Evolutionary conservation across 805 yeast genomes (phyloP), one percentile per base, ranked within the genome.

Genomic region (Yueomyces sp.): DNA sequence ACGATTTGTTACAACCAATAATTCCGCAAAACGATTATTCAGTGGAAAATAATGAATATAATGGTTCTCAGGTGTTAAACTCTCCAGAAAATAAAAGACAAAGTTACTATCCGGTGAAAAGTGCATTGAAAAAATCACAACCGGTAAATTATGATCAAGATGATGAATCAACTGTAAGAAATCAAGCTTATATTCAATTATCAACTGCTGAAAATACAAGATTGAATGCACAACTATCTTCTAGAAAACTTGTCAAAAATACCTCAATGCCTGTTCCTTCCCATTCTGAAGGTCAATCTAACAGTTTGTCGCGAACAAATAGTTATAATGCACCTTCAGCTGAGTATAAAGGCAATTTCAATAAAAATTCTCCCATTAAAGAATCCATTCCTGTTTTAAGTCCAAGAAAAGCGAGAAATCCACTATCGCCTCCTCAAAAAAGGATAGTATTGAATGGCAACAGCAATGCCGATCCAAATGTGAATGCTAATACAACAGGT

Each of bases 121-220:
- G 72, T 7, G 73, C 72, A 0, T 49, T 68, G 42, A 68, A 68
- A 47, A 60, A 57, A 40, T 49, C 62, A 12, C 43, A 53, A 4
- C 50, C 60, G 11, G 52, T 47, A 30, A 38, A 44, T 44, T 40
- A 45, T 39, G 43, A 47, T 33, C 37, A 45, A 37, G 40, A 58
- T 42, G 47, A 62, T 9, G 37, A 44, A 3, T 47, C 50, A 30
- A 29, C 49, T 6, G 47, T 48, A 31, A 84, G 85, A 0, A 73
- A 73, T 29, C 73, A 71, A 46, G 86, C 84, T 0, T 81, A 81
- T 52, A 55, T 81, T 39, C 77, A 85, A 0, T 60, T 80, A 43
- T 72, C 88, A 1, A 83, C 92, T 0, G 88, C 88, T 1, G 87
- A 82, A 54, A 83, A 83, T 57, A 83, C 92, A 0, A 69, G 87